Conservation (phyloP, 2,329 filamentous ascomycete genomes). For the Cephalotrichum gorgonifer region DNA sequence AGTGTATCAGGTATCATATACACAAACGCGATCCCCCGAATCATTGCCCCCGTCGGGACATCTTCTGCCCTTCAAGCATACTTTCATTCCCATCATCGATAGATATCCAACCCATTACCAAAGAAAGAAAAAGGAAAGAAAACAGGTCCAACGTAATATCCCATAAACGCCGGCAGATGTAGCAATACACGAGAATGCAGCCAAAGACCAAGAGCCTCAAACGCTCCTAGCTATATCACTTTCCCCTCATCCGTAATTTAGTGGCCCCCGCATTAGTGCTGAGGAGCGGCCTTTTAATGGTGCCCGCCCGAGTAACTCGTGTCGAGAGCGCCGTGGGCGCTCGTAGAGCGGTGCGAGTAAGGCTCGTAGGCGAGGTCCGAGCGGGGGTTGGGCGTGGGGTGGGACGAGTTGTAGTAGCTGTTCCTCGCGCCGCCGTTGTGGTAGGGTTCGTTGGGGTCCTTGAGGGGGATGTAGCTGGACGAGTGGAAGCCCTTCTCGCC, state of each 20-base stretch:
- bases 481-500: constrained; percentile 41
- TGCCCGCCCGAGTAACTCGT: too few species aligned
- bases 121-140: constrained; percentile 3
- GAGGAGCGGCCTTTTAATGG: too few species aligned
- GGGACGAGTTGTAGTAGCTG: constrained; percentile 17
- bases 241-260: too few species aligned
- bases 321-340: too few species aligned
- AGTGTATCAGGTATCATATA: neutral
- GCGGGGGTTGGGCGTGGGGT: constrained; percentile 29
- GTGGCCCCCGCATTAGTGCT: too few species aligned
- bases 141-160: too few species aligned
- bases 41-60: neutral
- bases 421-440: constrained; percentile 11
- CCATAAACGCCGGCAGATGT: neutral
- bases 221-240: neutral
- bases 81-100: too few species aligned
- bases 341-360: constrained; percentile 50
- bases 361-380: constrained; percentile 53
- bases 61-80: constrained; percentile 5
- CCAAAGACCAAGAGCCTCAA: constrained; percentile 20
- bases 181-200: neutral
- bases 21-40: neutral
- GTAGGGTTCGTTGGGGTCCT: constrained; percentile 20
- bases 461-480: constrained; percentile 34
- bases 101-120: too few species aligned